phyloP scores from a whole-genome alignment of 202 grass and related monocot genomes.

The Sporobolus alterniflorus region DNA sequence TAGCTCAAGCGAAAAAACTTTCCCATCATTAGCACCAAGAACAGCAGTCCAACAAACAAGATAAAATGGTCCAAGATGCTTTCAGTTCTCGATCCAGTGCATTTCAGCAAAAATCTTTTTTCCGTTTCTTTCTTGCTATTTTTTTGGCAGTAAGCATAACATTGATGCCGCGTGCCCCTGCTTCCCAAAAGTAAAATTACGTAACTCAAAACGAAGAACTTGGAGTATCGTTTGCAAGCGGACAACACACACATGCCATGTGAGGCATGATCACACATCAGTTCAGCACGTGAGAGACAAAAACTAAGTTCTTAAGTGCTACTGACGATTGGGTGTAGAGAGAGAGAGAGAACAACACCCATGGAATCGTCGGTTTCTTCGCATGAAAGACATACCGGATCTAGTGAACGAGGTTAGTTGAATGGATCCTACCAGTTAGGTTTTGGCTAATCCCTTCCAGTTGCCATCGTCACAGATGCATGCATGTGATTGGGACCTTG shows the following conservation, averaged over 20 bases:
- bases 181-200: background rate
- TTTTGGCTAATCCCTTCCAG: conserved; percentile 13
- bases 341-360: background rate
- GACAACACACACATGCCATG: no score
- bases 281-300: no score
- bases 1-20: conserved; percentile 1
- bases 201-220: background rate
- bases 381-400: conserved; percentile 37
- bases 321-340: background rate
- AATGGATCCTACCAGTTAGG: conserved; percentile 48
- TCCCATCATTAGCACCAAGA: conserved; percentile 12
- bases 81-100: conserved; percentile 19
- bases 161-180: background rate
- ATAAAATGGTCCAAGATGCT: conserved; percentile 19
- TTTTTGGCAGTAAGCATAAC: background rate
- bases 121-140: no score
- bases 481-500: conserved; percentile 3
- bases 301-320: no score
- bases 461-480: conserved; percentile 8
- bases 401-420: conserved; percentile 44
- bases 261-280: no score
- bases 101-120: background rate
- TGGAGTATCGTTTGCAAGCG: background rate
- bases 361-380: conserved; percentile 25
- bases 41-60: background rate